Evolutionary conservation across 805 yeast species (phyloP).

Genomic region (Cyberlindnera mycetangii): DNA sequence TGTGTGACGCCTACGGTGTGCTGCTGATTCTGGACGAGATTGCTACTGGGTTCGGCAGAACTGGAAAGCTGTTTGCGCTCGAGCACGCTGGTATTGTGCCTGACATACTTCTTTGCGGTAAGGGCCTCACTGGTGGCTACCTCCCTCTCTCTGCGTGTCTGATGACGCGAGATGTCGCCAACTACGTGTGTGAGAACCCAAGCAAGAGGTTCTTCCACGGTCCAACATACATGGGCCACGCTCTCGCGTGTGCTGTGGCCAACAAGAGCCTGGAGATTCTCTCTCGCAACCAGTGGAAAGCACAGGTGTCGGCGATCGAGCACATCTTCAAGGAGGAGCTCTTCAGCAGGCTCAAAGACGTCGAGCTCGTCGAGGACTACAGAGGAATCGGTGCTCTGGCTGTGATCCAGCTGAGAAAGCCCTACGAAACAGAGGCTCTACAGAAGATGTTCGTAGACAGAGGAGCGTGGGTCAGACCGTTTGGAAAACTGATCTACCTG

Average conservation of each 20-base stretch:
- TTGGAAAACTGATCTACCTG: conserved; percentile 3
- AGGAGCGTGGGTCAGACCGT: conserved; percentile 5
- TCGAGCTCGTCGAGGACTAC: conserved; percentile 1
- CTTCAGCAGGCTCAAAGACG: background rate
- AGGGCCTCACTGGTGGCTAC: conserved; percentile 30
- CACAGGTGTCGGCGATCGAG: conserved; percentile 1
- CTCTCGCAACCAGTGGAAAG: conserved; percentile 1
- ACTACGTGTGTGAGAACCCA: conserved; percentile 4
- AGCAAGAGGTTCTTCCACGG: conserved; percentile 5
- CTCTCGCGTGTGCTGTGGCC: conserved; percentile 6
- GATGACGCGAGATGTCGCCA: conserved; percentile 7
- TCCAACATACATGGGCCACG: conserved; percentile 6
- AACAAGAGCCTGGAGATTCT: conserved; percentile 4
- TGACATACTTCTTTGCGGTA: conserved; percentile 28
- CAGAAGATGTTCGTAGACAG: conserved; percentile 3
- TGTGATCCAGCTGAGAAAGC: conserved; percentile 2
- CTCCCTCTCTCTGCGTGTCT: conserved; percentile 27
- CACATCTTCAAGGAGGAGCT: conserved; percentile 1
- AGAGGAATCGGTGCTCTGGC: conserved; percentile 7
- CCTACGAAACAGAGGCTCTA: conserved; percentile 1
- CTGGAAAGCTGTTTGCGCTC: conserved; percentile 28
- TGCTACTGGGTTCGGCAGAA: conserved; percentile 22
- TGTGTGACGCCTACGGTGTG: conserved; percentile 32
- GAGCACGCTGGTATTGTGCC: conserved; percentile 31
- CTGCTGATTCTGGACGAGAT: conserved; percentile 37